These are phyloP conservation scores for Oryza officinalis DNA, from an alignment of 176 grass and related monocot genomes.

Conservation along the genomic window DNA sequence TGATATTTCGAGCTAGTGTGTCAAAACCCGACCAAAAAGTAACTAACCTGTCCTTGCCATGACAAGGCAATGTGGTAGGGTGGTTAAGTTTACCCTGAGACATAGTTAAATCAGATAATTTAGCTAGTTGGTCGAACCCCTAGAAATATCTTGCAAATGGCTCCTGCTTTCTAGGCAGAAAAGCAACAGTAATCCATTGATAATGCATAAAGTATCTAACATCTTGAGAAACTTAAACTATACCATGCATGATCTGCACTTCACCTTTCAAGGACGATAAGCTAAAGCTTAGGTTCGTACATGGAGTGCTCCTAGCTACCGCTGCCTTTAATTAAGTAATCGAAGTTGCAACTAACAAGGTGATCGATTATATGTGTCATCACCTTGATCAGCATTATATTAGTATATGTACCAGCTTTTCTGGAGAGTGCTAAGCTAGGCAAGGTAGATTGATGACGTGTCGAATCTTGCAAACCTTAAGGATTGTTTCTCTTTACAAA, in stretches of 20 bases:
- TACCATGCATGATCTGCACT: background rate
- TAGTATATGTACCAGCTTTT: background rate
- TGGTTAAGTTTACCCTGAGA: background rate
- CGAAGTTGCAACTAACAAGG: background rate
- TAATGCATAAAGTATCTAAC: background rate
- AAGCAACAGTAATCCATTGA: background rate
- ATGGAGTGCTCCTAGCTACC: background rate
- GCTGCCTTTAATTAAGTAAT: background rate
- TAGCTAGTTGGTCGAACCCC: background rate
- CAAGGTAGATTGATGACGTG: background rate
- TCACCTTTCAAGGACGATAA: background rate
- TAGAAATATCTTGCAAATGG: conserved; percentile 27
- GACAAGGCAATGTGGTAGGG: background rate
- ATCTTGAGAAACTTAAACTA: conserved; percentile 10
- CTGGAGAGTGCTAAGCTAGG: conserved; percentile 5
- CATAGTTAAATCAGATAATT: background rate
- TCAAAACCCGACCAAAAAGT: background rate
- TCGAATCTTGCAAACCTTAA: conserved; percentile 13
- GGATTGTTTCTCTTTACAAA: background rate
- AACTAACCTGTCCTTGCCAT: background rate
- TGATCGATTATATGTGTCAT: background rate
- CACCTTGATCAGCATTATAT: background rate
- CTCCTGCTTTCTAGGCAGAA: conserved; percentile 15
- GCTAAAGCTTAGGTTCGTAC: background rate
- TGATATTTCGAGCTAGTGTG: background rate